Percentiles rank a stretch among this genome's conserved stretches.
These are phyloP conservation scores for Mortierella hygrophila DNA, from an alignment of 192 early-diverging fungal species.

Conservation along the genomic window DNA sequence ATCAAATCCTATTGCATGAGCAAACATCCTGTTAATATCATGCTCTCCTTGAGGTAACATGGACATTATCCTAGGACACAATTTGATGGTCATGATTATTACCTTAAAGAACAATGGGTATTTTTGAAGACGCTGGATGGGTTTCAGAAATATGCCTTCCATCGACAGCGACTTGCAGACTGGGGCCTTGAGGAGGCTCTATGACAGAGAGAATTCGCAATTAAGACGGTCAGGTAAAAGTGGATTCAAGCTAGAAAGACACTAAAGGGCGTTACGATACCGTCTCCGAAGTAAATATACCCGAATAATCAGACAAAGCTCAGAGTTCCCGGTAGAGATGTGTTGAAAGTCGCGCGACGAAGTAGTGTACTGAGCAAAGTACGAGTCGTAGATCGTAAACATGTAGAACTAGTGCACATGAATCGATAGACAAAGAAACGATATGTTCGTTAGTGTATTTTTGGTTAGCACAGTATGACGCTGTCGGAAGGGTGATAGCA, in stretches of 20 bases:
- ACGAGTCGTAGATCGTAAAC: conserved; percentile 53
- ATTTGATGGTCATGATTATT: background rate
- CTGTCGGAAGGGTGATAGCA: background rate
- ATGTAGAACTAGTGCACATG: conserved; percentile 37
- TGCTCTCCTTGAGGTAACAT: background rate
- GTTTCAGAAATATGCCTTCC: conserved; percentile 60
- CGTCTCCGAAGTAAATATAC: background rate
- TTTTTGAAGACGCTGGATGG: conserved; percentile 61
- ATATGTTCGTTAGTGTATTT: background rate
- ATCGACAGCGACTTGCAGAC: conserved; percentile 56
- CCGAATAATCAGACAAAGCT: conserved; percentile 36
- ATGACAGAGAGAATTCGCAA: background rate
- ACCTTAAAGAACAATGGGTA: conserved; percentile 66
- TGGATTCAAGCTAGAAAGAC: background rate
- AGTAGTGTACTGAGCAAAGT: conserved; percentile 49
- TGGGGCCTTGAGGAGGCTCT: conserved; percentile 48
- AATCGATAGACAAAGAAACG: background rate
- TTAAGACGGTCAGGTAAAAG: background rate
- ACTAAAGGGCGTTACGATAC: background rate
- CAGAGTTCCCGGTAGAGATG: conserved; percentile 29
- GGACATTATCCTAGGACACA: too few relatives aligned
- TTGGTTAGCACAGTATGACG: background rate
- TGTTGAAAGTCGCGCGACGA: conserved; percentile 45
- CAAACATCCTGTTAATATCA: background rate
- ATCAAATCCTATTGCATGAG: conserved; percentile 26